Conservation (phyloP, 2,329 filamentous ascomycete species). For the Colletotrichum sp. region DNA sequence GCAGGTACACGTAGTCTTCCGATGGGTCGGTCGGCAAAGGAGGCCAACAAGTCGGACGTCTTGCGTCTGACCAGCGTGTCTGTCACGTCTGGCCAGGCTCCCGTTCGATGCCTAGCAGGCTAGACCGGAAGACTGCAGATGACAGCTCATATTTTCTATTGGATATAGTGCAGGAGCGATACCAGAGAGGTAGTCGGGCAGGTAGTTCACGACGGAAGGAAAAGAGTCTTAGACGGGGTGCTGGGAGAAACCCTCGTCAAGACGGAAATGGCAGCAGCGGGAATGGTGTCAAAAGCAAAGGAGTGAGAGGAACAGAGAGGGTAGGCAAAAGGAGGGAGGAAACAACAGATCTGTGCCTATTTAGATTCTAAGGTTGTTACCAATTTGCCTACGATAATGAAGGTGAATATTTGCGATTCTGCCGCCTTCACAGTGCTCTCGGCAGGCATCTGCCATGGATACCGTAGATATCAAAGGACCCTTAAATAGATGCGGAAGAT, state of each 20-base stretch:
- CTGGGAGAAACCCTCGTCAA: neutral
- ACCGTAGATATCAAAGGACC: neutral
- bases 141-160: neutral
- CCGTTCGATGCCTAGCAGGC: neutral
- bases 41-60: neutral
- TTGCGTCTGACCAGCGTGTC: neutral
- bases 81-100: neutral
- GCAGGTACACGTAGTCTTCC: neutral
- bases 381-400: neutral
- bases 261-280: neutral
- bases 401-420: neutral
- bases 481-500: neutral
- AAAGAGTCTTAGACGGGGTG: neutral
- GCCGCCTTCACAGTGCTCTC: neutral
- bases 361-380: neutral
- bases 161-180: neutral
- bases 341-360: neutral
- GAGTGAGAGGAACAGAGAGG: neutral
- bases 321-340: neutral
- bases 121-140: neutral
- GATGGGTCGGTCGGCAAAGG: neutral
- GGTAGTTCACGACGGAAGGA: neutral
- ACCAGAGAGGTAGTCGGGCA: neutral
- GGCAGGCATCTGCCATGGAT: neutral
- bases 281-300: neutral